A percentile compares a stretch with the other conserved stretches of the same genome.
phyloP scores from a whole-genome alignment of 768 basidiomycete genomes.

The Leccinum boreale region DNA sequence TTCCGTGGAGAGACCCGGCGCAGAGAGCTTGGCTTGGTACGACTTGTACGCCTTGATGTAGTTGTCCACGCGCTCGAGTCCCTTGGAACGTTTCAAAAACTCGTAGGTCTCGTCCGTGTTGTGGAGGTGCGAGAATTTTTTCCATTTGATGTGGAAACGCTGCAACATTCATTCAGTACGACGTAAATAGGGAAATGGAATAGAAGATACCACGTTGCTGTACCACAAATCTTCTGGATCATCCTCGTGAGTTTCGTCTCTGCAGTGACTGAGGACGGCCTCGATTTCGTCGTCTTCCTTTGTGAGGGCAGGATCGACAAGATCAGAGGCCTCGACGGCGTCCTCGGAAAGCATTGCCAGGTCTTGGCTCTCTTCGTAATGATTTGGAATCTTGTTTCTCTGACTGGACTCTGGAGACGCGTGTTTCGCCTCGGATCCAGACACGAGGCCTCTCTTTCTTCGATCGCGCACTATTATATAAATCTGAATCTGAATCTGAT shows the following conservation, averaged over 20 bases:
- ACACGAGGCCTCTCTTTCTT: conserved; percentile 76
- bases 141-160: conserved; percentile 99
- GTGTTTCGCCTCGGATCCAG: conserved; percentile 60
- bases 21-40: conserved; percentile 63
- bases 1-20: conserved; percentile 73
- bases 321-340: conserved; percentile 46
- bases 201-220: conserved; percentile 69
- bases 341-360: conserved; percentile 67
- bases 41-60: conserved; percentile 90
- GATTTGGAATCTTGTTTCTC: conserved; percentile 80
- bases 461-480: conserved; percentile 80
- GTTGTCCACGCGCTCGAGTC: conserved; percentile 96
- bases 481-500: conserved; percentile 67
- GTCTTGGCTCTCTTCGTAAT: conserved; percentile 72
- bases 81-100: conserved; percentile 92
- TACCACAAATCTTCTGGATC: conserved; percentile 83
- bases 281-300: conserved; percentile 87
- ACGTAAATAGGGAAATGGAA: background rate
- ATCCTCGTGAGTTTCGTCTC: conserved; percentile 79
- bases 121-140: conserved; percentile 95
- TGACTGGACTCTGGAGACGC: conserved; percentile 55
- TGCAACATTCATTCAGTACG: conserved; percentile 32
- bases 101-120: conserved; percentile 99
- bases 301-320: conserved; percentile 49
- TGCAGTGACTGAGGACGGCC: conserved; percentile 79